Base-by-base conservation (phyloP, 768 basidiomycete species). In the Rhodotorula graminis region DNA sequence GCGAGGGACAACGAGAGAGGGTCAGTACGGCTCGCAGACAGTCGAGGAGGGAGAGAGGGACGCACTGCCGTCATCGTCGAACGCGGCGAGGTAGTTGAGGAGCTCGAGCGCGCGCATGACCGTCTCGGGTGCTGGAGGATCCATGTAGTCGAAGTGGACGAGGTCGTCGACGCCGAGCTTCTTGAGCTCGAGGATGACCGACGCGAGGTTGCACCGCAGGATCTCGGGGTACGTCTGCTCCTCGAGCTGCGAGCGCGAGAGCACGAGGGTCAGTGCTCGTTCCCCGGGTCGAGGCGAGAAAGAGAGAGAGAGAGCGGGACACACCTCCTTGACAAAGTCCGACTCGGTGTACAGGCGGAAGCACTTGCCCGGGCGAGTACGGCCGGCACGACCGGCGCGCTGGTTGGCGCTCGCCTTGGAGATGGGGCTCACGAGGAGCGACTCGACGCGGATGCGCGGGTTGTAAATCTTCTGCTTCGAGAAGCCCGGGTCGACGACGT, bases 381-480 rank as follows among this genome's bases (percentile, higher is more conserved):
- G 87, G 49, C 95, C 96, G 0, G 95, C 95, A 80, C 95, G 92
- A 58, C 96, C 95, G 1, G 96, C 93, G 47, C 96, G 83, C 81
- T 99, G 95, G 81, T 95, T 92, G 10, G 95, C 95, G 0, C 90
- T 92, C 3, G 93, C 96, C 81, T 98, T 98, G 42, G 92, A 95
- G 77, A 98, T 99, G 0, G 93, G 94, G 64, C 90, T 89, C 57
- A 98, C 94, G 27, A 97, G 83, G 65, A 99, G 83, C 72, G 89
- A 90, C 83, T 99, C 95, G 29, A 98, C 95, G 60, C 95, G 88
- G 71, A 97, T 96, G 44, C 95, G 87, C 0, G 95, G 96, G 80
- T 97, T 98, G 84, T 98, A 99, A 61, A 98, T 90, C 80, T 95
- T 97, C 82, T 97, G 95, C 82, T 99, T 95, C 47, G 90, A 93